These are phyloP conservation scores for Plasmodium sp. DNA, from an alignment of 169 alveolate genomes.

Conservation along the genomic window DNA sequence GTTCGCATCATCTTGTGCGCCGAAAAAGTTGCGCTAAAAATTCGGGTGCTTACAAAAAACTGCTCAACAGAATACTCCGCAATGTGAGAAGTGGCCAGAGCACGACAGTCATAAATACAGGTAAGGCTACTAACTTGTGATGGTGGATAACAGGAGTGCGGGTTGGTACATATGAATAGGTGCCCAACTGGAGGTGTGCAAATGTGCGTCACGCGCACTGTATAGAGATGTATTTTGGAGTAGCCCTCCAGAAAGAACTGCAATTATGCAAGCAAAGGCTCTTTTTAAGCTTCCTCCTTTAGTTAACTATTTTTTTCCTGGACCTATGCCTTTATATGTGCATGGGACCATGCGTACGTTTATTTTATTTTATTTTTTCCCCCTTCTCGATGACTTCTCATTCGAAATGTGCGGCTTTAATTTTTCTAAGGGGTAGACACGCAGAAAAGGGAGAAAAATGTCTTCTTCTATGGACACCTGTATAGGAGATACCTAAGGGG, in stretches of 20 bases:
- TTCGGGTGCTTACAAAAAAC: conserved; percentile 10
- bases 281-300: not conserved
- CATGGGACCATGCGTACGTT: not conserved
- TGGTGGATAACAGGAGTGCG: not conserved
- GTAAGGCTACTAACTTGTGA: not conserved
- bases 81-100: conserved; percentile 9
- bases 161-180: not conserved
- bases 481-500: conserved; percentile 30
- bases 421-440: conserved; percentile 57
- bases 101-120: conserved; percentile 49
- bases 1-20: not conserved
- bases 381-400: not conserved
- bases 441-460: conserved; percentile 38
- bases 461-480: conserved; percentile 36
- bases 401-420: not conserved
- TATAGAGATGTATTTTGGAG: not conserved
- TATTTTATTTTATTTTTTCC: not conserved
- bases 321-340: not conserved
- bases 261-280: not conserved
- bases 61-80: not conserved
- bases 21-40: not conserved
- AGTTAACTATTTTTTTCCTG: not conserved
- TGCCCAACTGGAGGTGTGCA: not conserved
- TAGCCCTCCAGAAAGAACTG: not conserved
- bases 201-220: not conserved